phyloP scores from a whole-genome alignment of 1,284 basidiomycete species.

The Rhodotorula mucilaginosa region DNA sequence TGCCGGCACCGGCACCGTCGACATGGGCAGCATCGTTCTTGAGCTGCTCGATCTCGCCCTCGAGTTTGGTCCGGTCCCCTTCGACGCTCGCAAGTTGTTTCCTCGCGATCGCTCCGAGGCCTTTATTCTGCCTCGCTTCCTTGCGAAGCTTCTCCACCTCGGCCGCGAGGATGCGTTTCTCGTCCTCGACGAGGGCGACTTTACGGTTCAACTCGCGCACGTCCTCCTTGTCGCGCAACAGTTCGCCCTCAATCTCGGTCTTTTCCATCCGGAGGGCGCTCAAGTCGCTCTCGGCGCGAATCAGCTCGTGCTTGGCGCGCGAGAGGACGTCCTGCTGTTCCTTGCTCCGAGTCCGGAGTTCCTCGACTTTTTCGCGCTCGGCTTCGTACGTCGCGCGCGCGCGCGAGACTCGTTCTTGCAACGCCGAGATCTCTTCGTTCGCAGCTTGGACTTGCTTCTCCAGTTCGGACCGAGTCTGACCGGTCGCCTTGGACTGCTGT shows the following conservation, averaged over 20 bases:
- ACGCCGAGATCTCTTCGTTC: conserved; percentile 57
- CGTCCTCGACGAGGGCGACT: conserved; percentile 74
- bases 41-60: conserved; percentile 58
- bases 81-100: conserved; percentile 90
- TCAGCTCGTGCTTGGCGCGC: conserved; percentile 73
- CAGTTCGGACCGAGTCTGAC: conserved; percentile 54
- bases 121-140: conserved; percentile 94
- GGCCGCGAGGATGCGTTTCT: conserved; percentile 68
- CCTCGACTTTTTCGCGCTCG: conserved; percentile 71
- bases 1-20: background rate
- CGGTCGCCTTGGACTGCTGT: conserved; percentile 72
- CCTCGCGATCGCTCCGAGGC: conserved; percentile 85
- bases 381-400: conserved; percentile 72
- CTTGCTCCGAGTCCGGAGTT: conserved; percentile 68
- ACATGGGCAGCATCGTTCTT: background rate
- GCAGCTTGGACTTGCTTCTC: conserved; percentile 56
- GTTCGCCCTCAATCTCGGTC: conserved; percentile 80
- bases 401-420: conserved; percentile 50
- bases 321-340: conserved; percentile 75
- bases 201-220: conserved; percentile 78
- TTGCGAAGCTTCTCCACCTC: conserved; percentile 86
- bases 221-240: conserved; percentile 93
- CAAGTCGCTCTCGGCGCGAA: conserved; percentile 86
- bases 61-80: conserved; percentile 65
- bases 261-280: conserved; percentile 86